Conservation (phyloP, 371 early-diverging fungal genomes). For the Mucor lusitanicus region DNA sequence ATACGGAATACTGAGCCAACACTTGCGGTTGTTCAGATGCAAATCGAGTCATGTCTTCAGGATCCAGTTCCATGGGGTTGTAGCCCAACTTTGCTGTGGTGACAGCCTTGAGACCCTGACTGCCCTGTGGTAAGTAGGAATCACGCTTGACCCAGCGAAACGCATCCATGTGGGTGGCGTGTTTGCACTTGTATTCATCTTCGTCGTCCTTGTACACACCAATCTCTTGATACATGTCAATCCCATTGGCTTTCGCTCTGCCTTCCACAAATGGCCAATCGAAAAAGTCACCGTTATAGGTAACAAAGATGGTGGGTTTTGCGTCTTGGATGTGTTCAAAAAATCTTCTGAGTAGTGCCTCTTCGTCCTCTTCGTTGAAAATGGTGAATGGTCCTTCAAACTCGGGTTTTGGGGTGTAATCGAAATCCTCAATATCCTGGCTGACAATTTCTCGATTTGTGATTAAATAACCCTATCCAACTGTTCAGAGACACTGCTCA, state of each 20-base stretch:
- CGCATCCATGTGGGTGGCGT: conserved; percentile 99
- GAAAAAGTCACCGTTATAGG: conserved; percentile 99
- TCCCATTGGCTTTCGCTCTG: conserved; percentile 78
- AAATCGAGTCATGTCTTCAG: conserved; percentile 98
- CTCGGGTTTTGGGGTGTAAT: conserved; percentile 97
- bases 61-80: conserved; percentile 98
- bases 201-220: conserved; percentile 83
- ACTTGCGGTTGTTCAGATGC: conserved; percentile 94
- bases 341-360: conserved; percentile 83
- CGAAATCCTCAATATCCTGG: conserved; percentile 97
- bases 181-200: conserved; percentile 87
- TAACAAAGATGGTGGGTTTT: conserved; percentile 93
- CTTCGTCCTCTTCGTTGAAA: conserved; percentile 95
- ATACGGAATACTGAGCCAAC: conserved; percentile 99
- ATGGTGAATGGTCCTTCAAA: conserved; percentile 96
- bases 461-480: conserved; percentile 90
- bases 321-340: conserved; percentile 90
- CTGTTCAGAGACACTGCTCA: background rate
- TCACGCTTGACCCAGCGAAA: conserved; percentile 99
- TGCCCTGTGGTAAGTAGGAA: conserved; percentile 97
- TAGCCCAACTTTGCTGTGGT: conserved; percentile 98
- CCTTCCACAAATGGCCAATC: conserved; percentile 99
- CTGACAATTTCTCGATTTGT: conserved; percentile 97
- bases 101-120: conserved; percentile 97
- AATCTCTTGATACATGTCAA: conserved; percentile 85